Conservation (phyloP, 768 basidiomycete species). For the Clitopilus passeckerianus region DNA sequence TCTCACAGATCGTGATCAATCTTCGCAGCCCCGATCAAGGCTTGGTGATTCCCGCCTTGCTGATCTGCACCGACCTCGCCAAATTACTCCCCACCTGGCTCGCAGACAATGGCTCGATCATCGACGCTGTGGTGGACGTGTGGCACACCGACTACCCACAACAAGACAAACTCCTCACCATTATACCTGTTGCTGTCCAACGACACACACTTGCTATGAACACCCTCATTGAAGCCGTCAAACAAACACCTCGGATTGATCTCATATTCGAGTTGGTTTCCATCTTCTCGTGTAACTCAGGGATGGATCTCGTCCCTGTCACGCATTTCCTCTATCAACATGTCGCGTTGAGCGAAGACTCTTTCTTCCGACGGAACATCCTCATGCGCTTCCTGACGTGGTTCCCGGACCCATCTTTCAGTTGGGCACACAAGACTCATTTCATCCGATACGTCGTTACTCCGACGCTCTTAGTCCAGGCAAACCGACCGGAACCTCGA, state of each 20-base stretch:
- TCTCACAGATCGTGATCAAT: constrained; percentile 44
- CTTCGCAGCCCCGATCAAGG: constrained; percentile 44
- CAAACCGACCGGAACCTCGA: constrained; percentile 45
- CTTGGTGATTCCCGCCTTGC: constrained; percentile 64
- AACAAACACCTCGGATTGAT: constrained; percentile 74
- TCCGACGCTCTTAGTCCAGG: constrained; percentile 79
- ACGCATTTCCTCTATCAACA: constrained; percentile 85
- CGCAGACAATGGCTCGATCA: constrained; percentile 54
- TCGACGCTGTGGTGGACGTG: constrained; percentile 66
- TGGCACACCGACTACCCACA: constrained; percentile 59
- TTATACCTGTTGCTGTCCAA: constrained; percentile 47
- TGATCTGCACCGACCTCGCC: constrained; percentile 74
- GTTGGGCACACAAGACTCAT: constrained; percentile 74
- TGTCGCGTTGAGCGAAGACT: constrained; percentile 68
- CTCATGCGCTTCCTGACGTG: constrained; percentile 82
- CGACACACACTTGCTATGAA: constrained; percentile 63
- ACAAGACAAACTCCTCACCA: constrained; percentile 34
- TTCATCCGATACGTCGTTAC: constrained; percentile 83
- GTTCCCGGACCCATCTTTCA: constrained; percentile 61
- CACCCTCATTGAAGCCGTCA: constrained; percentile 72
- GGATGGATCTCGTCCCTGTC: constrained; percentile 74
- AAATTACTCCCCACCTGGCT: constrained; percentile 69
- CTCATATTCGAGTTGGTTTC: constrained; percentile 85
- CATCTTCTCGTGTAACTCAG: constrained; percentile 72
- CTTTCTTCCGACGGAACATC: constrained; percentile 73